Evolutionary conservation across 2,329 filamentous ascomycete genomes (phyloP).

Genomic region (Sarocladium brachiariae): DNA sequence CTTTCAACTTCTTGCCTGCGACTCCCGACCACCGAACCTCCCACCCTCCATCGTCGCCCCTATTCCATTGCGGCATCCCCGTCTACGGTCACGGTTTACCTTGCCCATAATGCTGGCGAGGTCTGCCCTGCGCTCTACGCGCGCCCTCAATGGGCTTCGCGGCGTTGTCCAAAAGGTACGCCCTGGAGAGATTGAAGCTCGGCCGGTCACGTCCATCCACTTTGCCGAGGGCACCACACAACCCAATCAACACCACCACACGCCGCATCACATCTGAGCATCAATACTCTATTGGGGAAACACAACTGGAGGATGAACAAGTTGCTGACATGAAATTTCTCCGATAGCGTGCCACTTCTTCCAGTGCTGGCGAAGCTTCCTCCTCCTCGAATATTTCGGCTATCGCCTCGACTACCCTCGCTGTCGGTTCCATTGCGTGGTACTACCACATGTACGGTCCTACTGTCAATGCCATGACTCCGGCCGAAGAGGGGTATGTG

Average conservation of each 20-base stretch:
- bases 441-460: constrained; percentile 96
- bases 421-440: constrained; percentile 87
- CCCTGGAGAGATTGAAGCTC: constrained; percentile 20
- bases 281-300: constrained; percentile 6
- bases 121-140: constrained; percentile 82
- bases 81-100: constrained; percentile 31
- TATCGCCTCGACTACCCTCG: constrained; percentile 76
- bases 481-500: constrained; percentile 96
- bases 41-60: constrained; percentile 28
- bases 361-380: constrained; percentile 64
- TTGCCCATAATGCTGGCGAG: constrained; percentile 81
- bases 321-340: constrained; percentile 31
- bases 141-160: constrained; percentile 72
- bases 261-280: constrained; percentile 6
- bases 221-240: constrained; percentile 28
- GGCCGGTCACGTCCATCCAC: constrained; percentile 22
- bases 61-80: constrained; percentile 26
- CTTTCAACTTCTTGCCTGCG: constrained; percentile 30
- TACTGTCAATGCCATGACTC: constrained; percentile 80
- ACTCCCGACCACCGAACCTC: constrained; percentile 29
- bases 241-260: constrained; percentile 14
- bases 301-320: constrained; percentile 14
- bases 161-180: constrained; percentile 68
- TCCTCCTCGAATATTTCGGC: constrained; percentile 76
- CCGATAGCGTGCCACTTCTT: constrained; percentile 59